These are phyloP conservation scores for Wickerhamomyces sp. DNA, from an alignment of 1,139 yeast genomes.

Conservation along the genomic window DNA sequence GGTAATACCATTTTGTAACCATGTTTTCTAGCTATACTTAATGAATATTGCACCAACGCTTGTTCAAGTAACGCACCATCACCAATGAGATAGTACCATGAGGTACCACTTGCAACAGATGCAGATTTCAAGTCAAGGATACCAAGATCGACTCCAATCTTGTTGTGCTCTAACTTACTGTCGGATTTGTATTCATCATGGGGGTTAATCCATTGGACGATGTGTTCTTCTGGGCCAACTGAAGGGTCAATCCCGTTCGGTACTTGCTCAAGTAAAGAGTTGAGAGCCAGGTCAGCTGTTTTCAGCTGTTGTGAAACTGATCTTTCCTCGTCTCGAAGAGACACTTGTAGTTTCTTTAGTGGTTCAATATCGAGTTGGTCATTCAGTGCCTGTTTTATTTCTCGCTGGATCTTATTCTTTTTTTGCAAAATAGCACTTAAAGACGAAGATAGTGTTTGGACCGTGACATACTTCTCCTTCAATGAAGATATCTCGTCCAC, in stretches of 20 bases:
- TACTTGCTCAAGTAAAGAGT: slow-evolving; percentile 43
- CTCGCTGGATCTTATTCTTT: slow-evolving; percentile 27
- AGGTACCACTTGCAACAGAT: slow-evolving; percentile 72
- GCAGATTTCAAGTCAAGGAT: slow-evolving; percentile 72
- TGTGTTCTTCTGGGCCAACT: slow-evolving; percentile 45
- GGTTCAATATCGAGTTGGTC: slow-evolving; percentile 22
- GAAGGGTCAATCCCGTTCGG: slow-evolving; percentile 64
- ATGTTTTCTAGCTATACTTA: slow-evolving; percentile 55
- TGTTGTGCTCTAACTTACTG: slow-evolving; percentile 42
- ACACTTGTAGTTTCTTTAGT: slow-evolving; percentile 23
- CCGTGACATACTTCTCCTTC: slow-evolving; percentile 22
- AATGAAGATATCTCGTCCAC: slow-evolving; percentile 32
- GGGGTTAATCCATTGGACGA: slow-evolving; percentile 50
- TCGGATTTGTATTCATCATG: slow-evolving; percentile 15
- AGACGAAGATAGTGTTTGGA: slow-evolving; percentile 8
- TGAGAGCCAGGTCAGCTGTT: slow-evolving; percentile 35
- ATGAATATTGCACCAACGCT: slow-evolving; percentile 78
- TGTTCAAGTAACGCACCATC: slow-evolving; percentile 90
- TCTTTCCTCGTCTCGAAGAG: slow-evolving; percentile 13
- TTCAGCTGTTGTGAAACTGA: slow-evolving; percentile 12
- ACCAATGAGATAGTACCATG: slow-evolving; percentile 83
- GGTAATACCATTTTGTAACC: slow-evolving; percentile 78
- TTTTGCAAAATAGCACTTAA: slow-evolving; percentile 24
- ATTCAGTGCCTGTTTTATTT: slow-evolving; percentile 25
- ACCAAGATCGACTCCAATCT: slow-evolving; percentile 56